These are phyloP conservation scores for Cornus florida DNA, from an alignment of 148 eudicot species.

Conservation along the genomic window DNA sequence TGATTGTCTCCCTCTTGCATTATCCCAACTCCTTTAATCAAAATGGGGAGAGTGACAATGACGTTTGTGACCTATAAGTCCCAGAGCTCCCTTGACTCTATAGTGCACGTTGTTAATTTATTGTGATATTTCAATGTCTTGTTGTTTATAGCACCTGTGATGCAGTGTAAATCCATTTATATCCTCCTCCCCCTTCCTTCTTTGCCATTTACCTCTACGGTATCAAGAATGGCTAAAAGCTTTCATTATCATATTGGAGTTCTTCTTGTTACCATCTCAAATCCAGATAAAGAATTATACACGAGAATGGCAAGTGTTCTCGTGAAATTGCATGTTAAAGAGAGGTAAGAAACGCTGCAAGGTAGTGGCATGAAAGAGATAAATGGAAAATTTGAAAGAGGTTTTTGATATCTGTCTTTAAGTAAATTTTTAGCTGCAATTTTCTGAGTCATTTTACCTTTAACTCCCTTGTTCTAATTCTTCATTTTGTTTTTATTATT, in stretches of 20 bases:
- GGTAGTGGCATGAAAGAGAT: too few species aligned
- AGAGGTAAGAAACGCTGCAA: too few species aligned
- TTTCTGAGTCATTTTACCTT: too few species aligned
- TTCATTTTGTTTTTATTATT: too few species aligned
- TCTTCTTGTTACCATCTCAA: neutral
- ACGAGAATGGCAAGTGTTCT: too few species aligned
- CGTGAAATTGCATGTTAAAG: too few species aligned
- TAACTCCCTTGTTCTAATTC: too few species aligned
- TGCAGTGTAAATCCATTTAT: neutral
- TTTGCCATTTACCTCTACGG: neutral
- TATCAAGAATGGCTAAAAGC: neutral
- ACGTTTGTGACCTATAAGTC: neutral
- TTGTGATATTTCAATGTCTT: neutral
- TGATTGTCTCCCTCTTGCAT: neutral
- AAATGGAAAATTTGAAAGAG: too few species aligned
- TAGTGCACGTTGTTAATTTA: neutral
- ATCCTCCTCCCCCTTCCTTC: neutral
- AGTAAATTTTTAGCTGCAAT: too few species aligned
- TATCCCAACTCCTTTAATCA: neutral
- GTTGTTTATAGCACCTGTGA: neutral
- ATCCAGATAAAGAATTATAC: too few species aligned
- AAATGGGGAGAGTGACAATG: neutral
- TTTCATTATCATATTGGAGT: neutral
- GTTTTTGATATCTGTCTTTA: too few species aligned
- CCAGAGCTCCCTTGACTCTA: neutral